A percentile compares a stretch with the other conserved stretches of the same genome.
Evolutionary conservation across 2,329 filamentous ascomycete genomes (phyloP).

Genomic region (Aureobasidium sp.): DNA sequence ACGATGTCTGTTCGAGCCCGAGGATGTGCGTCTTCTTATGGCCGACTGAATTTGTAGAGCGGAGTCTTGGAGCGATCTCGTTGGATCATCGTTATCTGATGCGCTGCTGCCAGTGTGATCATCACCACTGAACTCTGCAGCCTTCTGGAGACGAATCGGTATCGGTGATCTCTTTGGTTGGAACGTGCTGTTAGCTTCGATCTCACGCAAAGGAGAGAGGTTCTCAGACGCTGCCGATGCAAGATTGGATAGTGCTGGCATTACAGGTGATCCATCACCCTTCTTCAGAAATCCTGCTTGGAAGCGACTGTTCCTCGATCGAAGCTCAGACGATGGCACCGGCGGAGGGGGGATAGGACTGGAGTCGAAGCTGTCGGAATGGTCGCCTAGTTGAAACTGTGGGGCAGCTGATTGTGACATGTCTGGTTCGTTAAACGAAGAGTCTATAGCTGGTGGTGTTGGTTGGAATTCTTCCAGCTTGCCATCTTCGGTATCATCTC

Average conservation of each 20-base stretch:
- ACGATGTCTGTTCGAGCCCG: conserved; percentile 22
- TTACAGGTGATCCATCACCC: conserved; percentile 44
- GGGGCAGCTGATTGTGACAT: conserved; percentile 27
- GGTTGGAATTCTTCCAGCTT: conserved; percentile 84
- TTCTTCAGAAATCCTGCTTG: conserved; percentile 80
- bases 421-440: conserved; percentile 41
- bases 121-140: conserved; percentile 17
- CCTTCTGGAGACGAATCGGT: conserved; percentile 28
- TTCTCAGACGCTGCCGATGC: conserved; percentile 51
- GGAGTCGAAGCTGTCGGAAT: conserved; percentile 32
- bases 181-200: conserved; percentile 34
- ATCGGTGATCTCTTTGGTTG: conserved; percentile 26
- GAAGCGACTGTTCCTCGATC: conserved; percentile 53
- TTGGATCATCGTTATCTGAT: conserved; percentile 11
- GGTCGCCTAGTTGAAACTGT: conserved; percentile 21
- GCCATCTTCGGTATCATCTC: conserved; percentile 81
- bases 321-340: conserved; percentile 51
- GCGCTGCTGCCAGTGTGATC: conserved; percentile 19
- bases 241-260: conserved; percentile 49
- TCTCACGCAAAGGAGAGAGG: conserved; percentile 37
- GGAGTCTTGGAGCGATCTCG: conserved; percentile 18
- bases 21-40: conserved; percentile 39
- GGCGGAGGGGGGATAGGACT: conserved; percentile 51
- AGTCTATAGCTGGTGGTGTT: conserved; percentile 65
- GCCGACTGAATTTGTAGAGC: conserved; percentile 32